A percentile compares a stretch with the other conserved stretches of the same genome.
These are phyloP conservation scores for Ogataea paraovalis DNA, from an alignment of 805 yeast species.

Conservation along the genomic window DNA sequence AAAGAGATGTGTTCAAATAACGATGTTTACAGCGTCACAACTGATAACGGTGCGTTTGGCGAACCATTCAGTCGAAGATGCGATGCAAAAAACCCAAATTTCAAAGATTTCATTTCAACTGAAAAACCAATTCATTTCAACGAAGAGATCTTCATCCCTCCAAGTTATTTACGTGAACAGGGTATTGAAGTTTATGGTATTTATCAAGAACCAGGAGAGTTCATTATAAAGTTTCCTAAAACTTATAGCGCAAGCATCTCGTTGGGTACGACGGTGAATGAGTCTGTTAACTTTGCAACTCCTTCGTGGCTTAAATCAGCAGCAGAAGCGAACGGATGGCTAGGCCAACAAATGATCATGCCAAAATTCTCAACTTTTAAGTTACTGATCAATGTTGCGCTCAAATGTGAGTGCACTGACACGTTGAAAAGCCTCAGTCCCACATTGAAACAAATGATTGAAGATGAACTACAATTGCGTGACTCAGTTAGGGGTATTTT, in stretches of 20 bases:
- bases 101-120: conserved; percentile 24
- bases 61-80: conserved; percentile 22
- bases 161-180: conserved; percentile 40
- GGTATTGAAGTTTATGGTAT: conserved; percentile 47
- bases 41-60: conserved; percentile 22
- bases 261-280: conserved; percentile 53
- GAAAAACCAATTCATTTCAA: conserved; percentile 25
- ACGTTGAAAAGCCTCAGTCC: conserved; percentile 33
- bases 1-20: conserved; percentile 7
- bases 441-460: conserved; percentile 32
- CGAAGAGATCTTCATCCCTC: conserved; percentile 47
- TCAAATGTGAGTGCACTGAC: conserved; percentile 37
- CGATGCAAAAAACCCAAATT: conserved; percentile 27
- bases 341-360: conserved; percentile 40
- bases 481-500: conserved; percentile 32
- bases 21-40: conserved; percentile 17
- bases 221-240: conserved; percentile 54
- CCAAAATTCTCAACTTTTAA: conserved; percentile 53
- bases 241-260: conserved; percentile 49
- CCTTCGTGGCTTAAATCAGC: conserved; percentile 51
- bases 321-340: conserved; percentile 48
- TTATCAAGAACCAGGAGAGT: conserved; percentile 60
- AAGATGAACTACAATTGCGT: conserved; percentile 43
- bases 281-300: conserved; percentile 56
- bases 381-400: conserved; percentile 44